These are phyloP conservation scores for Coemansia sp. DNA, from an alignment of 192 early-diverging fungal species.

Conservation along the genomic window DNA sequence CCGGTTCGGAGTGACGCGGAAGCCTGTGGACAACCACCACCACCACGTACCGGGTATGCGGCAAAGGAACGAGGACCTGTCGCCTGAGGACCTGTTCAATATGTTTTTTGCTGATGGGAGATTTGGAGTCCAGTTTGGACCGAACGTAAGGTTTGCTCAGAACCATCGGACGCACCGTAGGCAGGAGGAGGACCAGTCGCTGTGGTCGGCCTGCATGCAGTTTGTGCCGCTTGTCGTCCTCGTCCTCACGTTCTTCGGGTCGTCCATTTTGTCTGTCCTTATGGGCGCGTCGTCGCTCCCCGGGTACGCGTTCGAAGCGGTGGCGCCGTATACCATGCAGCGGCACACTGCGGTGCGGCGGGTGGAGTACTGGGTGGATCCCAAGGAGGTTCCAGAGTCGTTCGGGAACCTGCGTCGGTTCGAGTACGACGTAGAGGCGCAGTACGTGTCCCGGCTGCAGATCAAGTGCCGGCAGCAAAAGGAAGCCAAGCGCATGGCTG, in stretches of 20 bases:
- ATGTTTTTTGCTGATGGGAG: slow-evolving; percentile 82
- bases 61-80: slow-evolving; percentile 85
- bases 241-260: slow-evolving; percentile 70
- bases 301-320: slow-evolving; percentile 63
- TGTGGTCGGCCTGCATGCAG: slow-evolving; percentile 62
- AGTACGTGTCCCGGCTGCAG: slow-evolving; percentile 67
- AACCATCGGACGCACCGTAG: no score
- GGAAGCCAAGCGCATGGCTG: slow-evolving; percentile 53
- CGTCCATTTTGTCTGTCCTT: slow-evolving; percentile 56
- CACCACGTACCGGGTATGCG: no score
- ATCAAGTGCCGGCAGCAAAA: slow-evolving; percentile 64
- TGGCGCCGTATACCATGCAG: slow-evolving; percentile 47
- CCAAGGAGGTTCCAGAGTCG: slow-evolving; percentile 50
- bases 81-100: slow-evolving; percentile 93
- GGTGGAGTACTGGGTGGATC: slow-evolving; percentile 81
- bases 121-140: slow-evolving; percentile 47
- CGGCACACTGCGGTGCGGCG: slow-evolving; percentile 59
- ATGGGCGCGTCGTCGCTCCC: slow-evolving; percentile 50
- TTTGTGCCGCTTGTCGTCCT: slow-evolving; percentile 76
- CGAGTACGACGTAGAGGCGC: slow-evolving; percentile 70
- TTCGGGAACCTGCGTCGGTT: slow-evolving; percentile 54
- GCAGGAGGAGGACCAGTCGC: not conserved
- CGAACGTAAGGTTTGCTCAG: slow-evolving; percentile 25
- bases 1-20: slow-evolving; percentile 68
- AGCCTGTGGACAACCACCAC: slow-evolving; percentile 30